phyloP scores from a whole-genome alignment of 768 basidiomycete species.

The Suillus brevipes region DNA sequence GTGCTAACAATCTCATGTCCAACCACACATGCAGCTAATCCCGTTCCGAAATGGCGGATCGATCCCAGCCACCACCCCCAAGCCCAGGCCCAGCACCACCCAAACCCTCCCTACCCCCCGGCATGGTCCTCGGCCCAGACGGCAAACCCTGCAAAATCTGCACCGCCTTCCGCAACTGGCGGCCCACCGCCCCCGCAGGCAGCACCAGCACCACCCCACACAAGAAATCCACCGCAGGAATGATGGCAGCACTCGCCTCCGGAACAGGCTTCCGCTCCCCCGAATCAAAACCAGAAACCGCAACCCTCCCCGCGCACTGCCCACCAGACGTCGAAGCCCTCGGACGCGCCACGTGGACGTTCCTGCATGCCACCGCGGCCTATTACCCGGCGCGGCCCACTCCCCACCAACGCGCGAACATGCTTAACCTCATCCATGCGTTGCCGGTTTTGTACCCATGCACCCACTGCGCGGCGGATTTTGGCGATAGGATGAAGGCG shows the following conservation, averaged over 20 bases:
- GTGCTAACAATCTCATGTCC: not conserved
- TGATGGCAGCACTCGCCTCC: conserved; percentile 36
- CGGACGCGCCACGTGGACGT: conserved; percentile 94
- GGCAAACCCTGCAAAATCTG: conserved; percentile 96
- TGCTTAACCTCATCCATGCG: conserved; percentile 77
- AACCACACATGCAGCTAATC: not conserved
- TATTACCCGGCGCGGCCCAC: conserved; percentile 90
- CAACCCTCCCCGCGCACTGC: conserved; percentile 61
- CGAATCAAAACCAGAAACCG: conserved; percentile 28
- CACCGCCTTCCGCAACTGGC: conserved; percentile 76
- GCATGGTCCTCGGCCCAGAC: conserved; percentile 87
- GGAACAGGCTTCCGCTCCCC: conserved; percentile 27
- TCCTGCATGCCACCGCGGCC: conserved; percentile 92
- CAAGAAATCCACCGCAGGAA: conserved; percentile 32
- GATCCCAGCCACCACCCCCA: not conserved
- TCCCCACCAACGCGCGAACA: conserved; percentile 72
- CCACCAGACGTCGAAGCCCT: conserved; percentile 90
- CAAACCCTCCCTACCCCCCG: conserved; percentile 57
- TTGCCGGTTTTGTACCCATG: conserved; percentile 90
- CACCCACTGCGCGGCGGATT: conserved; percentile 78
- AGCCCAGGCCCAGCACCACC: conserved; percentile 8
- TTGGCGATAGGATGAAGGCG: conserved; percentile 64
- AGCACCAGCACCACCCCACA: conserved; percentile 9
- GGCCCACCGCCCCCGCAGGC: conserved; percentile 40
- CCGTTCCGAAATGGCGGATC: conserved; percentile 7